Evolutionary conservation across 2,329 filamentous ascomycete species (phyloP), one percentile per base, ranked within the genome.

Genomic region (Talaromyces sp.): DNA sequence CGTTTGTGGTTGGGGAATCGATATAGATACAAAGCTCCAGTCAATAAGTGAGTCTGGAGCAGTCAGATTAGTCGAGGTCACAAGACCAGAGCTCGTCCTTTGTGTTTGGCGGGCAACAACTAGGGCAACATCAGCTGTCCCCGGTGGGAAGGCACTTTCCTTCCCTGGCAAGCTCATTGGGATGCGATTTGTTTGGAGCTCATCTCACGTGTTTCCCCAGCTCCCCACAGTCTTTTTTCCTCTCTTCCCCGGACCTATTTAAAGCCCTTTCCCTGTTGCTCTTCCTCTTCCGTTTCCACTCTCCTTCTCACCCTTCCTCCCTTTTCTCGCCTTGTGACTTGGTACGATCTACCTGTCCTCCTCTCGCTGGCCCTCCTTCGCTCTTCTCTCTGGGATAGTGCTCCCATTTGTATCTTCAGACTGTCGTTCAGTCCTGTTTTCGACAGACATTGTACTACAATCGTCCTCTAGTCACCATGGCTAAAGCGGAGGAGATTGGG

Each of bases 31-130:
- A 45, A 19, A 45, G 41, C 6, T 22, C 19, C 16, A 8, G 27
- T 16, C 14, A 33, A 52, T 52, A n/a, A 11, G 14, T 16, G 31
- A 54, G 35, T 19, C 9, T 9, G 31, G n/a, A 14, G 50, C 27
- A 54, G 31, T 56, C 39, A 56, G 14, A 56, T 27, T 37, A 33
- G 39, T 33, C 24, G 57, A 54, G 60, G 60, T 62, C 60, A 62
- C 60, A 54, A 45, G 47, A 62, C 60, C 35, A 31, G 22, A 14
- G 14, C n/a, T 22, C 24, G 60, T 16, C 41, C 41, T 48, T 60
- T 48, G 27, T 60, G 24, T 60, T 56, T 14, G 33, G n/a, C 33
- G 52, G 52, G 31, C 31, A 22, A 35, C n/a, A 14, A 1, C 3
- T 13, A 27, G 31, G 50, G 31, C 31, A 35, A 35, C n/a, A 54